Base-by-base conservation (phyloP, 164 flowering plant genomes). In the Kingdonia uniflora region DNA sequence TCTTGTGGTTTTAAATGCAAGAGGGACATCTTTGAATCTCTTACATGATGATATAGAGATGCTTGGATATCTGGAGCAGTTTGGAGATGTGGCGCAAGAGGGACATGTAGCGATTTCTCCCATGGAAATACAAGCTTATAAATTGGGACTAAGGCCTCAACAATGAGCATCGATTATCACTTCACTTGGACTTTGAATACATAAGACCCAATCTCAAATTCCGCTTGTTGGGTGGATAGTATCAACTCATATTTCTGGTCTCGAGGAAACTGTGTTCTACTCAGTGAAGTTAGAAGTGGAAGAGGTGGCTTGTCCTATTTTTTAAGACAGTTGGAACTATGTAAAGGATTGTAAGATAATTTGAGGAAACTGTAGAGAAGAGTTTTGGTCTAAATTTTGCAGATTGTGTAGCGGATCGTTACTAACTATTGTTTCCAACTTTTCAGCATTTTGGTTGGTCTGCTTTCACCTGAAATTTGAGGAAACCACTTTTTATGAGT, bases 91-190 rank as follows among this genome's bases (percentile, higher is more conserved):
- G 49, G 74, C 70, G 19, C 81, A 67, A 42, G 99, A 87, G 25
- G 96, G 97, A 14, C 77, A 74, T 42, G 71, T 87, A 6, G 20
- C 66, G 19, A 74, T 89, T 38, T 71, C 92, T 39, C 97, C 99
- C 16, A 94, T 89, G 97, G 99, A 94, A 60, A 72, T 94, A 55
- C 96, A 79, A 59, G 95, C 99, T 37, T 94, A 87, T 82, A 94
- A 82, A 69, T 64, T 94, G 56, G 95, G 78, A 25, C 21, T 92
- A 54, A 74, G 70, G 56, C 85, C 82, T 12, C 79, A 64, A 6
- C 56, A 75, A 42, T 69, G 68, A 68, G 49, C 26, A 17, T 8
- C 10, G 22, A 38, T 19, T 35, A 29, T 19, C 35, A 35, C 40
- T 51, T 38, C 21, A 16, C 15, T 15, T 19, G 19, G 6, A 2